These are phyloP conservation scores for Hyphodiscus hymeniophilus DNA, from an alignment of 495 filamentous ascomycete genomes.

Conservation along the genomic window DNA sequence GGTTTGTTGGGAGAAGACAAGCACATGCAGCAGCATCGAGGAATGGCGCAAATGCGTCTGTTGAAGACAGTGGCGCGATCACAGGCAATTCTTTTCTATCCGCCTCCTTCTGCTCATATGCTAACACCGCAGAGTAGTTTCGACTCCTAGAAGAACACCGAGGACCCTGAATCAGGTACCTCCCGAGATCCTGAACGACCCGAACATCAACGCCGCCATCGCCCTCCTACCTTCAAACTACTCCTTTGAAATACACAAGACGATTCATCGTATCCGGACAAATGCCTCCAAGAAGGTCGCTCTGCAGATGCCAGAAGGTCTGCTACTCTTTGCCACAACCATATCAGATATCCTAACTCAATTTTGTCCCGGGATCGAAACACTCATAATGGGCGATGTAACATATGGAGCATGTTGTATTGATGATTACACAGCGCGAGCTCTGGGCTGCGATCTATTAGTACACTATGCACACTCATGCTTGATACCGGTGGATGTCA, in stretches of 20 bases:
- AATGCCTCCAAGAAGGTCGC: slow-evolving; percentile 71
- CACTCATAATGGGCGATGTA: slow-evolving; percentile 97
- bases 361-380: slow-evolving; percentile 87
- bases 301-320: slow-evolving; percentile 92
- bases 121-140: slow-evolving; percentile 24
- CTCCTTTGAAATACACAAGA: slow-evolving; percentile 97
- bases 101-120: background rate
- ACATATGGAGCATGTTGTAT: slow-evolving; percentile 99
- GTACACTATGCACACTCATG: slow-evolving; percentile 98
- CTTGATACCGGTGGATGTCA: slow-evolving; percentile 90
- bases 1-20: slow-evolving; percentile 65
- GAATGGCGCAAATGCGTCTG: slow-evolving; percentile 15
- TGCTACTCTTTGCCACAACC: slow-evolving; percentile 92
- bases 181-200: slow-evolving; percentile 73
- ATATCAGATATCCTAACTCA: slow-evolving; percentile 94
- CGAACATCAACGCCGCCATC: slow-evolving; percentile 84
- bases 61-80: slow-evolving; percentile 59
- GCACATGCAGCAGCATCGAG: slow-evolving; percentile 35
- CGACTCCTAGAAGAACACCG: slow-evolving; percentile 57
- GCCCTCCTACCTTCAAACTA: slow-evolving; percentile 85
- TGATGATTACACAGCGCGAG: slow-evolving; percentile 94
- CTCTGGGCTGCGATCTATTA: slow-evolving; percentile 87
- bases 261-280: slow-evolving; percentile 85
- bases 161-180: slow-evolving; percentile 86
- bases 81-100: slow-evolving; percentile 36